Conservation (phyloP, 2,329 filamentous ascomycete species). For the Aspergillus intermedius region DNA sequence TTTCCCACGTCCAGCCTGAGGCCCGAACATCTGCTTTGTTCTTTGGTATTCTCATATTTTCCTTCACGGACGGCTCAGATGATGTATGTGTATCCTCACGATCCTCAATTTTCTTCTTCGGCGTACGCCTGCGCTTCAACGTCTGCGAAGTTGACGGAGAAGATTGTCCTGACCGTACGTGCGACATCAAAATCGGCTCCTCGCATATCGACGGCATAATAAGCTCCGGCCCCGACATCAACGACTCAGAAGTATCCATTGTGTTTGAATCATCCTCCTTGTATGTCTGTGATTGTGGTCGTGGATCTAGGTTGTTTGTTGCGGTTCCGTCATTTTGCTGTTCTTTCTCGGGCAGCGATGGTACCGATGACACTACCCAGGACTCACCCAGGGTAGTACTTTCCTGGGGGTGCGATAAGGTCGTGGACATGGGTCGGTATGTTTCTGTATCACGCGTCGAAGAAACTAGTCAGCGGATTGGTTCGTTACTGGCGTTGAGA, state of each 20-base stretch:
- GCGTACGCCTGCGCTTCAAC: slow-evolving; percentile 20
- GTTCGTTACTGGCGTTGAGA: too few relatives aligned
- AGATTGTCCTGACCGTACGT: neutral
- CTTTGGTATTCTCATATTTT: neutral
- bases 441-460: neutral
- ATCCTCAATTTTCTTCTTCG: neutral
- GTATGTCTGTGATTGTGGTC: slow-evolving; percentile 4
- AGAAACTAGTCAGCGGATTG: too few relatives aligned
- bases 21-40: neutral
- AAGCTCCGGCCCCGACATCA: slow-evolving; percentile 30
- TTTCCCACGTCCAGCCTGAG: neutral
- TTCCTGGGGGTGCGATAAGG: neutral
- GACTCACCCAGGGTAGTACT: slow-evolving; percentile 27
- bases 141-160: neutral
- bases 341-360: slow-evolving; percentile 7
- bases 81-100: neutral
- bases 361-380: slow-evolving; percentile 29
- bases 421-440: neutral
- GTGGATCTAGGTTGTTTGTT: slow-evolving; percentile 8
- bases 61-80: neutral
- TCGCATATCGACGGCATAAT: slow-evolving; percentile 37
- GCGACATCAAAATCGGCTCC: slow-evolving; percentile 15
- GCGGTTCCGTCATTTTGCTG: slow-evolving; percentile 2
- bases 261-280: slow-evolving; percentile 16
- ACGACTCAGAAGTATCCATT: slow-evolving; percentile 19